phyloP scores from a whole-genome alignment of 805 yeast species.

The Pichia exigua region DNA sequence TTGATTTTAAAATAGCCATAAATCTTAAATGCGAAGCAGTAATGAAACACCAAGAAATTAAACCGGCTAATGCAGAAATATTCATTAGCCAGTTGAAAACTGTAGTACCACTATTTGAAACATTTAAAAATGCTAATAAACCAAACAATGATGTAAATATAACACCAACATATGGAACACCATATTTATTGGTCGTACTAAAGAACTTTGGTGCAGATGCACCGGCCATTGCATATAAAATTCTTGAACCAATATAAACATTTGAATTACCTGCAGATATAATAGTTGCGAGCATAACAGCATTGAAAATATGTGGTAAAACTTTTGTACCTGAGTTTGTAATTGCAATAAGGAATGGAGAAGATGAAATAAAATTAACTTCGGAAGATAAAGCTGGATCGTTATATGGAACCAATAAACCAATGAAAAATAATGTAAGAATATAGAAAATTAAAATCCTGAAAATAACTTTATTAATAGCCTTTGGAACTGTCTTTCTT shows the following conservation, averaged over 20 bases:
- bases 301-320: constrained; percentile 65
- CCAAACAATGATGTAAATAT: constrained; percentile 54
- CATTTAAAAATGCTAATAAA: constrained; percentile 51
- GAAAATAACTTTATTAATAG: constrained; percentile 59
- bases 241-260: constrained; percentile 64
- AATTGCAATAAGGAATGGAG: constrained; percentile 71
- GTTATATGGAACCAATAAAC: constrained; percentile 60
- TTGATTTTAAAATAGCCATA: constrained; percentile 52
- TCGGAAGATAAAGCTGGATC: constrained; percentile 41
- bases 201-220: constrained; percentile 51
- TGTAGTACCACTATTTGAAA: constrained; percentile 42
- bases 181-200: constrained; percentile 39
- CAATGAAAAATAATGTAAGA: constrained; percentile 57
- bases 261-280: constrained; percentile 78
- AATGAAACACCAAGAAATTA: constrained; percentile 66
- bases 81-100: constrained; percentile 70
- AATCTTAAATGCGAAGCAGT: constrained; percentile 60
- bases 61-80: constrained; percentile 71
- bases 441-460: constrained; percentile 64
- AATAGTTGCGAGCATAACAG: constrained; percentile 56
- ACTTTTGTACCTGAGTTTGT: constrained; percentile 58
- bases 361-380: constrained; percentile 40
- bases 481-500: constrained; percentile 60
- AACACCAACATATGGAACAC: constrained; percentile 59
- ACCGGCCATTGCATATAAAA: constrained; percentile 57